Evolutionary conservation across 2,329 filamentous ascomycete species (phyloP), one percentile per base, ranked within the genome.

Genomic region (Graphilbum sp.): DNA sequence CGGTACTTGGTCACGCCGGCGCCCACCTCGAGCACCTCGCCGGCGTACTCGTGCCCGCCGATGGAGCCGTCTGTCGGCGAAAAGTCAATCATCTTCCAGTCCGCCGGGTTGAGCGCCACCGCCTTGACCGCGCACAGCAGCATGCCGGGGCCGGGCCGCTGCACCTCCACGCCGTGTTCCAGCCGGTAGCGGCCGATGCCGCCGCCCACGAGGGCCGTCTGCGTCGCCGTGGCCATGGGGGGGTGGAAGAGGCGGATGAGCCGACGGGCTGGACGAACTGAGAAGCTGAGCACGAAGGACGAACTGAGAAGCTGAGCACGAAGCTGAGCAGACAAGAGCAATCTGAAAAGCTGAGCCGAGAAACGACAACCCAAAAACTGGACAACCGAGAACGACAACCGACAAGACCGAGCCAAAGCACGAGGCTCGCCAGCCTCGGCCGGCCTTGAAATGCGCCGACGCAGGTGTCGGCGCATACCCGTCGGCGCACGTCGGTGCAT

Each of bases 91-190:
- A 53, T 51, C 36, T 56, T 56, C 20, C 43, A 45, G 40, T 57
- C 54, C 30, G 41, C 43, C 4, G 53, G 53, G 43, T 55, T 57
- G 23, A 57, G 37, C 11, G 49, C 53, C 2, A 56, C 49, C 1
- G 52, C 47, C 32, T 37, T 29, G 27, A 29, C 27, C 6, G 27
- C 27, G 15, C 27, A 29, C 27, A 29, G 27, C 11, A 29, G 27
- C 27, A 29, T 29, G 27, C 27, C 27, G 27, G 27, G 27, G 27
- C 27, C 27, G 11, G 27, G 27, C 8, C 27, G 27, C 15, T 29
- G 10, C 6, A 29, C 15, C 5, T 9, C 8, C 27, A 29, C 8
- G 13, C 6, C 27, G 27, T n/a, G 27, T 12, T 29, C 27, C 6
- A 29, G 27, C 6, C 27, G 27, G 27, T 29, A 29, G 8, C 13